These are phyloP conservation scores for Neovahlkampfia damariscottae DNA, from an alignment of 78 protist genomes.

Conservation along the genomic window DNA sequence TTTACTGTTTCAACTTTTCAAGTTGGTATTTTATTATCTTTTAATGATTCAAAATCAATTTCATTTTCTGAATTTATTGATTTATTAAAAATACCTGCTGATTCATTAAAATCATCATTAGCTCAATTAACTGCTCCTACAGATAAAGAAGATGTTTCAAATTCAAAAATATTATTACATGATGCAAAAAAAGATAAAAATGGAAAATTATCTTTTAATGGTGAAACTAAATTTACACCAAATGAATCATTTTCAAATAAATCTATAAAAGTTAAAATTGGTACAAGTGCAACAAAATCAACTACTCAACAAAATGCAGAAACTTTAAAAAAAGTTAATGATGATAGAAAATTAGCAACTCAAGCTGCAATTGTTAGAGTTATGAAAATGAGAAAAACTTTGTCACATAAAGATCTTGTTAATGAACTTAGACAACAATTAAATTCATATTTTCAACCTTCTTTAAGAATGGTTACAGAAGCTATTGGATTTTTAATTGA, in stretches of 20 bases:
- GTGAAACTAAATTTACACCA: slow-evolving; percentile 37
- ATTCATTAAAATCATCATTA: too few relatives aligned
- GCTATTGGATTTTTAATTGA: slow-evolving; percentile 88
- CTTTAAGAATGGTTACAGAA: slow-evolving; percentile 69
- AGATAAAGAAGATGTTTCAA: too few relatives aligned
- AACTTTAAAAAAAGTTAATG: slow-evolving; percentile 26
- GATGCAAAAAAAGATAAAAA: too few relatives aligned
- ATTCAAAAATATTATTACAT: too few relatives aligned
- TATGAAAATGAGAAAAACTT: slow-evolving; percentile 51
- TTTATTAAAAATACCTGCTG: too few relatives aligned
- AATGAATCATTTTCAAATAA: slow-evolving; percentile 32
- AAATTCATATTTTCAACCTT: slow-evolving; percentile 38
- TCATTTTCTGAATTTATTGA: too few relatives aligned
- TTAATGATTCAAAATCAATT: slow-evolving; percentile 31
- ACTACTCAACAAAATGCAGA: slow-evolving; percentile 32
- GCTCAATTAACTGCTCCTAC: too few relatives aligned
- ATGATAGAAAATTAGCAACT: slow-evolving; percentile 50
- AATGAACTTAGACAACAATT: slow-evolving; percentile 28
- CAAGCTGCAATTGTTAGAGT: slow-evolving; percentile 66
- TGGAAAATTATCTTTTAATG: slow-evolving; percentile 23
- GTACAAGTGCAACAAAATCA: slow-evolving; percentile 24
- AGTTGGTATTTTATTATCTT: slow-evolving; percentile 60
- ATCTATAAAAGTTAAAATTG: slow-evolving; percentile 40
- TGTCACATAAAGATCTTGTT: slow-evolving; percentile 50
- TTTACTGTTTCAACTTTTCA: slow-evolving; percentile 46